Evolutionary conservation across 106 monocot genomes (phyloP), one percentile per base, ranked within the genome.

Genomic region (Apostasia shenzhenica): DNA sequence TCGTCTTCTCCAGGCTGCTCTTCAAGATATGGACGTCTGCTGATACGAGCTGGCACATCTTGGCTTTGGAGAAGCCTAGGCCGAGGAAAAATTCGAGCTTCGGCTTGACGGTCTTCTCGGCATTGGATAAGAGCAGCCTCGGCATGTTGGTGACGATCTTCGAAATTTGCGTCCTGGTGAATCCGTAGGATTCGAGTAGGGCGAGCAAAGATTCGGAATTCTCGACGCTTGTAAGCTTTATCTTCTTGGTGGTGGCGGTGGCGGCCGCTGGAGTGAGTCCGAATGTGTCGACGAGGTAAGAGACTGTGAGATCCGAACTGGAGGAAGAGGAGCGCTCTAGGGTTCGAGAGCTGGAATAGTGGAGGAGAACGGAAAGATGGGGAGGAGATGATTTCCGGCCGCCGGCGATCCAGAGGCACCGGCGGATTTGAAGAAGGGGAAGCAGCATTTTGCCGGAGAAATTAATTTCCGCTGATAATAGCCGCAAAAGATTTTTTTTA

Each of bases 81-180:
- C n/a, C 12, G 50, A n/a, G 70, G 71, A 82, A 61, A 45, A 81
- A 83, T 0, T 80, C 75, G 12, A 91, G 13, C 70, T 91, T 83
- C 49, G 85, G 75, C 41, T 61, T 76, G 48, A 74, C 8, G 59
- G 5, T 73, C 9, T 65, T 69, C 1, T 58, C 59, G 0, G 72
- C 56, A 7, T 46, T 41, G 47, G 45, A 11, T 4, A 7, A 2
- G 55, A 83, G 73, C 3, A 77, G 3, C 3, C 5, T 8, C 8
- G 84, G 79, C 63, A 1, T 11, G 45, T 55, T 67, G 39, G 69
- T 2, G 70, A 81, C 4, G 57, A 83, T 37, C 4, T 2, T 47
- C 5, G 73, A 57, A 68, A 90, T 59, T 3, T 81, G 70, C 46
- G 74, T 41, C 4, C 41, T 11, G 55, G 67, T 53, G 69, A 90